A percentile compares a stretch with the other conserved stretches of the same genome.
Evolutionary conservation across 768 basidiomycete species (phyloP).

Genomic region (Kwoniella dendrophila): DNA sequence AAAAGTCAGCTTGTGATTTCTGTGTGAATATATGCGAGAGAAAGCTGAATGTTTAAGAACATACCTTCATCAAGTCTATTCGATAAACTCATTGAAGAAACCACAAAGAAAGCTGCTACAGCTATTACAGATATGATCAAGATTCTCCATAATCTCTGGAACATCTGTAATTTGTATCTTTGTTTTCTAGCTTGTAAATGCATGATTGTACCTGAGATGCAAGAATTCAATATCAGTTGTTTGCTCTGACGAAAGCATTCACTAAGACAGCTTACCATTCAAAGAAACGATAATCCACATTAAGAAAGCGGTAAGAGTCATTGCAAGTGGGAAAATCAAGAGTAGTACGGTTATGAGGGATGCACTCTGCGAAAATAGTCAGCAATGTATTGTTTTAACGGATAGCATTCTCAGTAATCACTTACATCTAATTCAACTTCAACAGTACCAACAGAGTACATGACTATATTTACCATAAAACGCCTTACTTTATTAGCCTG

Average conservation of each 20-base stretch:
- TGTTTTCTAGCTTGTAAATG: conserved; percentile 86
- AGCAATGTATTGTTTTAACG: not conserved
- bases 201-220: conserved; percentile 73
- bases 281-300: conserved; percentile 93
- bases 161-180: conserved; percentile 83
- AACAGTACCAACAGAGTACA: conserved; percentile 94
- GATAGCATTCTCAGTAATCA: not conserved
- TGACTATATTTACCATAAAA: conserved; percentile 59
- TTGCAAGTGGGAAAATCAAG: conserved; percentile 90
- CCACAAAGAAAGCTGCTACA: conserved; percentile 85
- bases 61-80: conserved; percentile 86
- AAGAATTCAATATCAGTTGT: not conserved
- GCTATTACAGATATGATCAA: conserved; percentile 78
- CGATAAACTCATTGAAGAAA: conserved; percentile 87
- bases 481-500: too few relatives aligned
- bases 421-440: conserved; percentile 79
- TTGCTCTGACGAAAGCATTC: not conserved
- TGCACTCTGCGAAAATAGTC: conserved; percentile 59
- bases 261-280: conserved; percentile 64
- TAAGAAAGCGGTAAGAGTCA: conserved; percentile 92
- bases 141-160: conserved; percentile 79
- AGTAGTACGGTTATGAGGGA: conserved; percentile 79
- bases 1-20: not conserved
- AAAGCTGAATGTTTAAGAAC: not conserved
- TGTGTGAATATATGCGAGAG: not conserved